Evolutionary conservation across 1,284 basidiomycete species (phyloP).

Genomic region (Cutaneotrichosporon dermatis): DNA sequence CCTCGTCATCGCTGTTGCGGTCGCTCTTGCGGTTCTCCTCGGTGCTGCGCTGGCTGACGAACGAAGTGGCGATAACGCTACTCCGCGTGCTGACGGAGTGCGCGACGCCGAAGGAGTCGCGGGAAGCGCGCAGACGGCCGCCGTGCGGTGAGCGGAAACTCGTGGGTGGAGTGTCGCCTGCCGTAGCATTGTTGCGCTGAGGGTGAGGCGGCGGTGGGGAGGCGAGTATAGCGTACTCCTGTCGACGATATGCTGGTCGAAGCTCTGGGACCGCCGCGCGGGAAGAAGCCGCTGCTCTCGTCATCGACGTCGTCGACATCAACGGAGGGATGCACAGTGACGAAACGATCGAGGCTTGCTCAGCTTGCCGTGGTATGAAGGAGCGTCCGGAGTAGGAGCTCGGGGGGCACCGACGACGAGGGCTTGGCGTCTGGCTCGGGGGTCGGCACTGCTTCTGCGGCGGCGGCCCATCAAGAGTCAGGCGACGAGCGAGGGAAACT

Average conservation of each 20-base stretch:
- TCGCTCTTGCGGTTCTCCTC: neutral
- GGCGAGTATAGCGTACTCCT: slow-evolving; percentile 14
- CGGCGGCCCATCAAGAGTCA: neutral
- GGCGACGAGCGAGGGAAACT: neutral
- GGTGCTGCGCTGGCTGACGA: neutral
- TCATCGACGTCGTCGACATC: neutral
- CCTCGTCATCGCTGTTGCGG: too few species aligned
- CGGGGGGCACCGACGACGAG: neutral
- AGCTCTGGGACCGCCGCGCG: slow-evolving; percentile 7
- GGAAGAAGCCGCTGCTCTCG: neutral
- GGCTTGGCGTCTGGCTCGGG: neutral
- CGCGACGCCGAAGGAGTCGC: slow-evolving; percentile 16
- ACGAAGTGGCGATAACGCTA: neutral
- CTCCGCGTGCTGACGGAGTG: neutral
- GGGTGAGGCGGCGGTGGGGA: slow-evolving; percentile 13
- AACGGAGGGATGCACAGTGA: neutral
- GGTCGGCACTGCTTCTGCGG: neutral
- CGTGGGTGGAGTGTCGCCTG: neutral
- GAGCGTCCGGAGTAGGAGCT: neutral
- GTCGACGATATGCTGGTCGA: slow-evolving; percentile 7
- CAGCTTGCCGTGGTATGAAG: neutral
- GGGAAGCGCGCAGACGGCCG: neutral
- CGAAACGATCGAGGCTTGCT: neutral
- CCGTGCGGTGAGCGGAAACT: neutral
- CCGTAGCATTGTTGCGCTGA: neutral